Conservation (phyloP, 192 early-diverging fungal species). For the Entophlyctis luteolus region DNA sequence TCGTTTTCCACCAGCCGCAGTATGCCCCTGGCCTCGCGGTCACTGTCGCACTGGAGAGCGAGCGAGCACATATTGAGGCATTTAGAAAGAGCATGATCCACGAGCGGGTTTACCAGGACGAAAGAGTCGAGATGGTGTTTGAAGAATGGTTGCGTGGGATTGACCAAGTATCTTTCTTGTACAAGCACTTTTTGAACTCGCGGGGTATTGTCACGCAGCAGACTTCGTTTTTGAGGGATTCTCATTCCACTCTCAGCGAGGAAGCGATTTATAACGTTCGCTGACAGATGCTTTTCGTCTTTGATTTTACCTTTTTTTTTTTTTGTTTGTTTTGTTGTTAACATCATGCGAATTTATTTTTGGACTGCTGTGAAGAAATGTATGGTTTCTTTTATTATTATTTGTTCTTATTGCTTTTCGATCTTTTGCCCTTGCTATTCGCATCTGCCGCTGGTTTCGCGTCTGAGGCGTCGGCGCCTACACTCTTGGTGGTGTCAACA, state of each 20-base stretch:
- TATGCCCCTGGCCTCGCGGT: conserved; percentile 18
- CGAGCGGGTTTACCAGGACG: conserved; percentile 20
- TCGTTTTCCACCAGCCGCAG: conserved; percentile 32
- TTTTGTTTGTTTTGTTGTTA: not conserved
- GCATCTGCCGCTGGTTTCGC: too few relatives aligned
- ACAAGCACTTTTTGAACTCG: conserved; percentile 47
- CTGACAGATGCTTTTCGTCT: not conserved
- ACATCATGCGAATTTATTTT: too few relatives aligned
- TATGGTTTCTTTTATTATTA: too few relatives aligned
- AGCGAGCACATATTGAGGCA: conserved; percentile 17
- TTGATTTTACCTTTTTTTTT: not conserved
- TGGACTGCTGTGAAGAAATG: too few relatives aligned
- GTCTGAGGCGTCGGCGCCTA: too few relatives aligned
- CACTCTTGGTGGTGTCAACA: not conserved
- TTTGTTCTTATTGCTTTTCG: too few relatives aligned
- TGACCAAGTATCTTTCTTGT: conserved; percentile 45
- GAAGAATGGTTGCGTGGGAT: conserved; percentile 39
- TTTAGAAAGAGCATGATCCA: conserved; percentile 21
- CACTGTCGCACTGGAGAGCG: conserved; percentile 8
- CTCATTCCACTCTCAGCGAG: not conserved
- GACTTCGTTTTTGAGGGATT: conserved; percentile 15
- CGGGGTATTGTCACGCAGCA: conserved; percentile 38
- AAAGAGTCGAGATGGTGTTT: conserved; percentile 24
- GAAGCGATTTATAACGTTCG: conserved; percentile 17
- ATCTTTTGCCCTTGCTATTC: too few relatives aligned